Evolutionary conservation across 2,329 filamentous ascomycete species (phyloP).

Genomic region (Fusarium pseudograminearum): DNA sequence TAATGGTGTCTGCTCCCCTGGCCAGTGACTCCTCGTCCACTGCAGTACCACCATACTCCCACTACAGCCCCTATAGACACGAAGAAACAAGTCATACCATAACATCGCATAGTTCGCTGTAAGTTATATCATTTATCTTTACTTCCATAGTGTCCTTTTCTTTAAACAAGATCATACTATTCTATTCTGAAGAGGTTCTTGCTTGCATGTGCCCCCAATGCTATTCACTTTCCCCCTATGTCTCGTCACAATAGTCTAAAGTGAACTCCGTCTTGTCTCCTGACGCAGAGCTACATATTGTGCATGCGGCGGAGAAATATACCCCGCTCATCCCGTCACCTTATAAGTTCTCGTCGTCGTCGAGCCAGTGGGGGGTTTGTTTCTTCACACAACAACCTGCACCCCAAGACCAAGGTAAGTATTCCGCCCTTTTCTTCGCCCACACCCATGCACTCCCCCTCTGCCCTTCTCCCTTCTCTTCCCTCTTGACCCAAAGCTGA

Average conservation of each 20-base stretch:
- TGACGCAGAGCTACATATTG: background rate
- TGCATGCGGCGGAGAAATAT: background rate
- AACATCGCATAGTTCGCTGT: background rate
- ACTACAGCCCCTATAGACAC: background rate
- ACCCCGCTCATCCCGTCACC: background rate
- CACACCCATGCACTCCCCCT: background rate
- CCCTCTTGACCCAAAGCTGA: background rate
- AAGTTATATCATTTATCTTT: background rate
- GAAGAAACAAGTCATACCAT: conserved; percentile 8
- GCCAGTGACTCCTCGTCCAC: background rate
- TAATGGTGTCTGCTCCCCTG: background rate
- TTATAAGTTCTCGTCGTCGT: background rate
- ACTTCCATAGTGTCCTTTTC: background rate
- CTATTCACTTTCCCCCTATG: conserved; percentile 1
- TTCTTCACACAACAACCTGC: background rate
- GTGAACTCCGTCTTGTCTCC: conserved; percentile 1
- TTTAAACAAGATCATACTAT: background rate
- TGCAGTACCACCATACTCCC: conserved; percentile 2
- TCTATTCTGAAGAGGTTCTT: background rate
- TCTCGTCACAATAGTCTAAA: background rate
- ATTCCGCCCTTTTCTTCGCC: background rate
- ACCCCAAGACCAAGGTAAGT: conserved; percentile 19
- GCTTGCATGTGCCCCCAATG: background rate
- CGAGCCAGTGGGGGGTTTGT: too few relatives aligned
- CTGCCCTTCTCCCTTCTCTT: background rate